Percentiles rank a stretch among this genome's conserved stretches.
Conservation (phyloP, 768 basidiomycete genomes). For the Podaxis sp. region DNA sequence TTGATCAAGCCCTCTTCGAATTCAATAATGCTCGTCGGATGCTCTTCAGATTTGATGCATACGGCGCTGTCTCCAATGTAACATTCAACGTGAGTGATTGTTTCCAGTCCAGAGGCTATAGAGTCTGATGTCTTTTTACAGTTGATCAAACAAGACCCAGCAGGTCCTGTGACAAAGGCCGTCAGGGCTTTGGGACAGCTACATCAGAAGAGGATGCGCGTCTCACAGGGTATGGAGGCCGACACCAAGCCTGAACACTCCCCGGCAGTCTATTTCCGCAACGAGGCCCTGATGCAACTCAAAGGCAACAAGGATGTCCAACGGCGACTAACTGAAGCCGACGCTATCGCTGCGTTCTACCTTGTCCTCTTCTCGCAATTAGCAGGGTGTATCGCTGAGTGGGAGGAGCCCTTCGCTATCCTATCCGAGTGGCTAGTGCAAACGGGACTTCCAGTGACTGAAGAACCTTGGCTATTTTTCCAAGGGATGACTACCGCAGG, state of each 20-base stretch:
- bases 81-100: conserved; percentile 55
- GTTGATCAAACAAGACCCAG: conserved; percentile 61
- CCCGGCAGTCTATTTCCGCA: conserved; percentile 59
- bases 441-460: conserved; percentile 56
- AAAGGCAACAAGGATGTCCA: conserved; percentile 48
- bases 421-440: conserved; percentile 75
- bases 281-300: conserved; percentile 64
- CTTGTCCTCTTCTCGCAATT: conserved; percentile 71
- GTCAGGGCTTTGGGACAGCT: conserved; percentile 74
- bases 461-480: conserved; percentile 60
- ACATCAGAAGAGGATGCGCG: conserved; percentile 59
- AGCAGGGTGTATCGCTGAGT: conserved; percentile 63
- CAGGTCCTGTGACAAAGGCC: conserved; percentile 67
- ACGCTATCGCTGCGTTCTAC: conserved; percentile 77
- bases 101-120: background rate
- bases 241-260: conserved; percentile 51
- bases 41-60: conserved; percentile 52
- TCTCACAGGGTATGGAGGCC: conserved; percentile 58
- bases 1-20: conserved; percentile 67
- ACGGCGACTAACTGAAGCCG: conserved; percentile 55
- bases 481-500: conserved; percentile 47
- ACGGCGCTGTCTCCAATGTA: conserved; percentile 53
- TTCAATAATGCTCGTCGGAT: conserved; percentile 66
- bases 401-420: conserved; percentile 65
- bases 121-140: conserved; percentile 16